Base-by-base conservation (phyloP, 495 filamentous ascomycete species). In the Beverwykella pulmonaria region DNA sequence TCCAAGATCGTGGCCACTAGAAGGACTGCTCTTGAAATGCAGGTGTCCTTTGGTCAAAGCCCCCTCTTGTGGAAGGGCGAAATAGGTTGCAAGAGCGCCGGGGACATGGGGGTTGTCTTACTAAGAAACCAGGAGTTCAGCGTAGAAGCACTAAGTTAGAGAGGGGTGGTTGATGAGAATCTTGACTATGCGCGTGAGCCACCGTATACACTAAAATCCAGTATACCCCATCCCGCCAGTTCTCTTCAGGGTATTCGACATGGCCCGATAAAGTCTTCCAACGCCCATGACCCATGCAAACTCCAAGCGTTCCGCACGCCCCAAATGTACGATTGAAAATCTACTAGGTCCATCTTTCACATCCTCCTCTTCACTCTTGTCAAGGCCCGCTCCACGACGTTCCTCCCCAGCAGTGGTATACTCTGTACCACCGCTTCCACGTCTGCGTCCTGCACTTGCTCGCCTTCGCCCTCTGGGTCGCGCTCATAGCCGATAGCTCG, bases 311-410 rank as follows among this genome's bases (percentile, higher is more conserved):
- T n/a, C n/a, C n/a, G n/a, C n/a, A n/a, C n/a, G n/a, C n/a, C n/a
- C n/a, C n/a, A n/a, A n/a, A n/a, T n/a, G n/a, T n/a, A n/a, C n/a
- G n/a, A n/a, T n/a, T n/a, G n/a, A n/a, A n/a, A n/a, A n/a, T n/a
- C n/a, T n/a, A n/a, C n/a, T n/a, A n/a, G n/a, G n/a, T n/a, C n/a
- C n/a, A n/a, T n/a, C n/a, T 6, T 27, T 54, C 29, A 69, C 67
- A 69, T 69, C 48, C 61, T 1, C 61, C 67, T 59, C 50, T 69
- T 65, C 19, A 69, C 66, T 71, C 71, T 53, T 67, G 76, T 61
- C 72, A 82, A 73, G 29, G 86, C 86, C 44, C 80, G 75, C 39
- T 87, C 83, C 22, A 89, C 76, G 12, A 86, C 77, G 15, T 80
- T 76, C 68, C 81, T 82, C 14, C 81, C 82, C 15, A 89, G 62